Conservation (phyloP, 2,329 filamentous ascomycete genomes). For the Hymenoscyphus occultus region DNA sequence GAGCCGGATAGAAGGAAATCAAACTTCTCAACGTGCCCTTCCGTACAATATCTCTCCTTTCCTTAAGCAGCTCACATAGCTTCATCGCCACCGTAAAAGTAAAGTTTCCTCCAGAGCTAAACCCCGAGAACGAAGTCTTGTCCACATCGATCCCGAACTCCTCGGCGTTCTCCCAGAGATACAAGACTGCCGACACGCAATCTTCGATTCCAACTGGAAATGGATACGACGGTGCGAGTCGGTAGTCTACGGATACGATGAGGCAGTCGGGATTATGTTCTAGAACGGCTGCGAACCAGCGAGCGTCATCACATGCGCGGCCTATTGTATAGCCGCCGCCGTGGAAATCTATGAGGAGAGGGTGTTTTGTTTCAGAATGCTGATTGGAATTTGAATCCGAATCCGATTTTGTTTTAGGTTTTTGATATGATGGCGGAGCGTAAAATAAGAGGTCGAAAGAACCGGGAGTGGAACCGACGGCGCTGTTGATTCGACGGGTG, state of each 20-base stretch:
- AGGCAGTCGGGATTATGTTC: slow-evolving; percentile 44
- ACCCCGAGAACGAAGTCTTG: slow-evolving; percentile 44
- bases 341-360: slow-evolving; percentile 61
- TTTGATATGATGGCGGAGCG: slow-evolving; percentile 16
- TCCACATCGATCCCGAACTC: slow-evolving; percentile 22
- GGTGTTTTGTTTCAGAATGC: slow-evolving; percentile 17
- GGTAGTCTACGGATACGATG: slow-evolving; percentile 62
- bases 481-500: slow-evolving; percentile 15
- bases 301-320: slow-evolving; percentile 56
- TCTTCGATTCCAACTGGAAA: slow-evolving; percentile 64
- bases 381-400: not conserved
- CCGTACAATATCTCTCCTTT: not conserved
- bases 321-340: slow-evolving; percentile 62
- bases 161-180: slow-evolving; percentile 23
- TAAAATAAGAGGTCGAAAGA: slow-evolving; percentile 25
- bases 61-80: slow-evolving; percentile 17
- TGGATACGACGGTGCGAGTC: slow-evolving; percentile 58
- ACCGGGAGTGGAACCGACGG: slow-evolving; percentile 18
- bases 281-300: slow-evolving; percentile 53
- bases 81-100: slow-evolving; percentile 17
- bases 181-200: slow-evolving; percentile 44
- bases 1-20: slow-evolving; percentile 20
- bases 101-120: slow-evolving; percentile 43
- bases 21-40: slow-evolving; percentile 16
- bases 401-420: not conserved